Evolutionary conservation across 2,329 filamentous ascomycete species (phyloP), one percentile per base, ranked within the genome.

Genomic region (Xylaria sp.): DNA sequence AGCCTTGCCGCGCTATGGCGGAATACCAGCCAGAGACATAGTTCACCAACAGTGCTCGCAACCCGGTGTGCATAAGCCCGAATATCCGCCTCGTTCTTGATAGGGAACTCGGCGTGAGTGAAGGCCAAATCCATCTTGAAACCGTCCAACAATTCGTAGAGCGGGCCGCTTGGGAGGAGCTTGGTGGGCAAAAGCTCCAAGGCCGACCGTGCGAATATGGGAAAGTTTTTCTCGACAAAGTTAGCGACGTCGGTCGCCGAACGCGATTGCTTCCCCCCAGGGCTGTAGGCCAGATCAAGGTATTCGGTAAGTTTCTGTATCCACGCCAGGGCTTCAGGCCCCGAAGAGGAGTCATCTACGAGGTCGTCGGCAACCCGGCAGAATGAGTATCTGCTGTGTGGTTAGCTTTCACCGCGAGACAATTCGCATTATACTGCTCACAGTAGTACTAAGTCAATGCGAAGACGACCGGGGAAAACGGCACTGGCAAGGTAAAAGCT

Each of bases 401-500:
- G 48, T 75, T 67, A 75, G 71, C 19, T 39, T 19, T 11, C 4
- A 2, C 24, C 30, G 17, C 48, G 4, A 30, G 27, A 42, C 17
- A 8, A 4, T 7, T 14, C 32, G 17, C 3, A 9, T 14, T 32
- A 30, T 4, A 14, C 12, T 9, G 75, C 85, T 76, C 76, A 88
- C 80, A 93, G 79, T 1, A 92, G 79, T 30, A 92, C 85, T 12
- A 93, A 77, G 71, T 93, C 91, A 34, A 90, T 88, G 4, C 91
- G 85, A 7, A 93, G 80, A 27, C 88, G 85, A 1, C 90, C 90
- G 47, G 88, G 84, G 71, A 94, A 93, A 0, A 89, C 86, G 0
- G 89, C 87, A 70, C 89, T 92, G 0, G 91, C 92, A 5, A 93
- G 81, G 71, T 92, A 92, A 76, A 93, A 93, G 73, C 90, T 93